These are phyloP conservation scores for Pseudonectria foliicola DNA, from an alignment of 2,329 filamentous ascomycete genomes.

Conservation along the genomic window DNA sequence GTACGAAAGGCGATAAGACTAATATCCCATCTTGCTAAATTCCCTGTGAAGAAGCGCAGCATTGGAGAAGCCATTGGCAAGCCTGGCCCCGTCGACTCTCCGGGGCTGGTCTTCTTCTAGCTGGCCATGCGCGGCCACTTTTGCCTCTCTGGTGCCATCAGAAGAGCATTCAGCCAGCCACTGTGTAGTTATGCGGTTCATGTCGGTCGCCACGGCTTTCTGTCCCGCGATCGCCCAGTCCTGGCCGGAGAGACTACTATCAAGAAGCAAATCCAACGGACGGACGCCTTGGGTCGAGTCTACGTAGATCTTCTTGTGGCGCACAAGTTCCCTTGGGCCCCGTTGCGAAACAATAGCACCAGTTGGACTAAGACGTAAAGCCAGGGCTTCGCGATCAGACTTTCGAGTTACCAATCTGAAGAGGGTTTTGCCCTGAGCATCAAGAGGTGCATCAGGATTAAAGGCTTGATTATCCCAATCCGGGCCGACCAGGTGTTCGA, in stretches of 20 bases:
- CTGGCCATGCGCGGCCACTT: background rate
- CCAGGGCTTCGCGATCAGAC: slow-evolving; percentile 2
- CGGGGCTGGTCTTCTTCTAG: no score
- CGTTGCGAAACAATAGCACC: slow-evolving; percentile 8
- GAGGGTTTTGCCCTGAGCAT: slow-evolving; percentile 9
- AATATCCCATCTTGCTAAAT: no score
- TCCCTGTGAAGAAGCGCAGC: no score
- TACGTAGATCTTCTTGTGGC: slow-evolving; percentile 19
- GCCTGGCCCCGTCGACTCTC: no score
- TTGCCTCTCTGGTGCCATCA: background rate
- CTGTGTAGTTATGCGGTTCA: slow-evolving; percentile 7
- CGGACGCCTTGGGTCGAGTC: slow-evolving; percentile 23
- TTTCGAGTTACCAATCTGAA: slow-evolving; percentile 14
- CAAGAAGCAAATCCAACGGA: slow-evolving; percentile 14
- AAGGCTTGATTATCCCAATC: slow-evolving; percentile 18
- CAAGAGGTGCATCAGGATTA: slow-evolving; percentile 27
- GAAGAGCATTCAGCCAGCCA: slow-evolving; percentile 4
- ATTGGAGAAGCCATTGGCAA: no score
- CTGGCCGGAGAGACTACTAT: background rate
- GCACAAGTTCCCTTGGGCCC: slow-evolving; percentile 8
- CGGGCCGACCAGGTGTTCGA: slow-evolving; percentile 18
- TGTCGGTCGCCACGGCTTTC: slow-evolving; percentile 14
- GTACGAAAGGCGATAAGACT: no score
- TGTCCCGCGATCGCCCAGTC: slow-evolving; percentile 4
- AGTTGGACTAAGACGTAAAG: slow-evolving; percentile 3